Evolutionary conservation across 257 asterid species (phyloP).

Genomic region (Prunella vulgaris): DNA sequence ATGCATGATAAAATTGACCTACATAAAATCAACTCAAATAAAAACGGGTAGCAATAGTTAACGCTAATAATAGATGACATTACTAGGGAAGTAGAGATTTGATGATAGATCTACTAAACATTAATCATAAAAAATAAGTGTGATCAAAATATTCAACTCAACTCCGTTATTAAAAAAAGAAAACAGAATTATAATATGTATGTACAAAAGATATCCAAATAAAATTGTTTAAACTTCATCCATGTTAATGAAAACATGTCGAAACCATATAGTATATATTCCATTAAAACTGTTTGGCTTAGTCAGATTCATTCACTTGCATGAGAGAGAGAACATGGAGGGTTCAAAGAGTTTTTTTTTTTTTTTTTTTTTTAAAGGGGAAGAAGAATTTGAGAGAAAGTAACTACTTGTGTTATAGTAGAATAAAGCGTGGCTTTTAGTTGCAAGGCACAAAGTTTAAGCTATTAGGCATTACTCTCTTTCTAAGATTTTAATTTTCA

Average conservation of each 20-base stretch:
- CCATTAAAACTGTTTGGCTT: slow-evolving; percentile 8
- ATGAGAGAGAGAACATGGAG: no score
- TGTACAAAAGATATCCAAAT: background rate
- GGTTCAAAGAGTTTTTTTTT: no score
- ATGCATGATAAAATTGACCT: no score
- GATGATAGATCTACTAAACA: background rate
- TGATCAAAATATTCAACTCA: background rate
- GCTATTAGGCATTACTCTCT: background rate
- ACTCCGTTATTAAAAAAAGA: no score
- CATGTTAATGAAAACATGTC: background rate
- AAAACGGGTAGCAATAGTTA: no score
- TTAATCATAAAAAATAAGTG: background rate
- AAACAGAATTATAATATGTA: background rate
- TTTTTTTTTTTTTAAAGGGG: no score
- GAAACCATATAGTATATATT: background rate
- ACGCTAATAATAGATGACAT: background rate
- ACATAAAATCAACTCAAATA: no score
- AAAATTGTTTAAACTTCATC: background rate
- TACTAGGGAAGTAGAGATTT: background rate
- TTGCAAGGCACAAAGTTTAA: slow-evolving; percentile 30
- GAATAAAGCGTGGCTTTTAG: slow-evolving; percentile 26
- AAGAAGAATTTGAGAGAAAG: slow-evolving; percentile 1
- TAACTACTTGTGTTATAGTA: slow-evolving; percentile 9
- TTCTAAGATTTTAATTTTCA: background rate
- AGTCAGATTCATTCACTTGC: background rate